Evolutionary conservation across 2,329 filamentous ascomycete genomes (phyloP).

Genomic region (Fusarium devonianum): DNA sequence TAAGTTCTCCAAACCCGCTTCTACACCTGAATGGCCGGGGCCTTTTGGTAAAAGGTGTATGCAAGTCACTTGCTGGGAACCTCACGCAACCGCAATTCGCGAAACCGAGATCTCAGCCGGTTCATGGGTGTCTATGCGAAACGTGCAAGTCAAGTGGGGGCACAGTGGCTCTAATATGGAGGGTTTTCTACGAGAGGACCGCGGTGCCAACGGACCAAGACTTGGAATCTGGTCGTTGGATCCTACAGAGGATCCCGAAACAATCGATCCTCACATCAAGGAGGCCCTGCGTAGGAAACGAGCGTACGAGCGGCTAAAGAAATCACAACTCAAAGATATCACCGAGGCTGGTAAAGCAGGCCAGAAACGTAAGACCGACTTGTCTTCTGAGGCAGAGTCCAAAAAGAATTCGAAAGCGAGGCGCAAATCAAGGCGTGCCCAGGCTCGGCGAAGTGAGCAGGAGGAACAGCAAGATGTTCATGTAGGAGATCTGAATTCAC

Average conservation of each 20-base stretch:
- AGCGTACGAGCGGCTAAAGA: conserved; percentile 66
- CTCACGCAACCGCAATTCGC: conserved; percentile 68
- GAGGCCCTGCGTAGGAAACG: conserved; percentile 68
- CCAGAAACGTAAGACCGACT: conserved; percentile 48
- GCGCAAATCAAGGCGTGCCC: conserved; percentile 32
- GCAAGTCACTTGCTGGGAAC: conserved; percentile 73
- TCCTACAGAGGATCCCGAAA: conserved; percentile 48
- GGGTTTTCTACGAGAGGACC: conserved; percentile 73
- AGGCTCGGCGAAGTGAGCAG: conserved; percentile 15
- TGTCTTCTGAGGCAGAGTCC: conserved; percentile 37
- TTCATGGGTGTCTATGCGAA: conserved; percentile 71
- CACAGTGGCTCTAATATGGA: conserved; percentile 67
- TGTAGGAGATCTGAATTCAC: conserved; percentile 43
- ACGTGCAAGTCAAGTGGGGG: conserved; percentile 73
- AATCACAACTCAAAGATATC: conserved; percentile 49
- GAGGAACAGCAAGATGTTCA: conserved; percentile 38
- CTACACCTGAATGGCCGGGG: conserved; percentile 66
- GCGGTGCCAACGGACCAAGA: conserved; percentile 49
- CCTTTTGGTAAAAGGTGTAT: conserved; percentile 77
- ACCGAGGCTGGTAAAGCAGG: conserved; percentile 48
- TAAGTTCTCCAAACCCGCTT: conserved; percentile 34
- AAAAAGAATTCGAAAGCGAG: conserved; percentile 41
- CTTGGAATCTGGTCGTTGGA: conserved; percentile 66
- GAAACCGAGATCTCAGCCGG: conserved; percentile 60
- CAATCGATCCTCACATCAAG: conserved; percentile 57